Conservation (phyloP, 164 flowering plant species). For the Chimonanthus praecox region DNA sequence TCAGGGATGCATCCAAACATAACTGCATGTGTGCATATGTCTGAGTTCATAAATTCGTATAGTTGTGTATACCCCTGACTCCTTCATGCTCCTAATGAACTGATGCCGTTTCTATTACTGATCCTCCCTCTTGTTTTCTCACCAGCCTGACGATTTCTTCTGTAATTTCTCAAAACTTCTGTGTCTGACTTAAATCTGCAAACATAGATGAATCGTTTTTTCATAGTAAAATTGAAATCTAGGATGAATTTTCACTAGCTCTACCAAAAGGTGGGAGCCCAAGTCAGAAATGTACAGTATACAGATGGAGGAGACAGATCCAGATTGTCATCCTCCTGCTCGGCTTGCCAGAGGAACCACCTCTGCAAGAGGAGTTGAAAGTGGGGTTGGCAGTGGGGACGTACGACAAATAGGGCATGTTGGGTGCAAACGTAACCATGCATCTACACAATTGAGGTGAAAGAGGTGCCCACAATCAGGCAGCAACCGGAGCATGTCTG, state of each 20-base stretch:
- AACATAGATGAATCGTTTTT: background rate
- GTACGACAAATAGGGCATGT: constrained; percentile 82
- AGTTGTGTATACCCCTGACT: background rate
- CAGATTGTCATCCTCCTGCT: background rate
- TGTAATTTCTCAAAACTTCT: too few relatives aligned
- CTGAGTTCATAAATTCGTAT: background rate
- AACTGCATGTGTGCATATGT: background rate
- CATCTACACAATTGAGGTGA: constrained; percentile 65
- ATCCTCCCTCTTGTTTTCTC: background rate
- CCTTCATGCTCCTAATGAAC: background rate
- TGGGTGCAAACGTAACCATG: constrained; percentile 68
- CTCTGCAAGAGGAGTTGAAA: constrained; percentile 72
- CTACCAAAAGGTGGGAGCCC: background rate
- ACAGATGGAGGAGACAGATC: background rate
- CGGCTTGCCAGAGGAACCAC: constrained; percentile 50
- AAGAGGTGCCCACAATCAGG: constrained; percentile 80
- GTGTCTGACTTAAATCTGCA: background rate
- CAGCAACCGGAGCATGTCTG: constrained; percentile 51
- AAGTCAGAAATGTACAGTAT: too few relatives aligned
- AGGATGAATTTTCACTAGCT: background rate
- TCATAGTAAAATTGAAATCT: background rate
- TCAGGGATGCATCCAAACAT: background rate
- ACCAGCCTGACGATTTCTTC: background rate
- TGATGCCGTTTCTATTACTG: background rate
- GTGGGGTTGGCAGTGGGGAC: constrained; percentile 62